A percentile compares a stretch with the other conserved stretches of the same genome.
Conservation (phyloP, 1,284 basidiomycete genomes). For the Ganoderma sinense region DNA sequence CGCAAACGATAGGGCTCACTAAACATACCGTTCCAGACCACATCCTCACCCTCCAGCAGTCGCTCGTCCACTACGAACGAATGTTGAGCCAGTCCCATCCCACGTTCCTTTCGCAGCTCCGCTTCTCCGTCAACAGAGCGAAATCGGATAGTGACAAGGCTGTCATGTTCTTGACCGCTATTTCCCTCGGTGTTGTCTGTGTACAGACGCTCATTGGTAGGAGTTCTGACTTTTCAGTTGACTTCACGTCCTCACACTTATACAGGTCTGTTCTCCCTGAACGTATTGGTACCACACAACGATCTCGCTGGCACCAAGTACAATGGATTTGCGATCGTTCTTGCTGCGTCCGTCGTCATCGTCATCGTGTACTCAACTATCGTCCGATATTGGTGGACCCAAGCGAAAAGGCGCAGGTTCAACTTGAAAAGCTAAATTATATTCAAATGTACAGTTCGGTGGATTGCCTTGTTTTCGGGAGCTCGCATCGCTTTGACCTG, state of each 20-base stretch:
- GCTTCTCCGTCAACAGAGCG: constrained; percentile 65
- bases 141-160: constrained; percentile 73
- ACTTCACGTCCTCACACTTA: neutral
- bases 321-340: constrained; percentile 57
- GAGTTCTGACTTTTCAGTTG: constrained; percentile 25
- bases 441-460: neutral
- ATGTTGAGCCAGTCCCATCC: constrained; percentile 90
- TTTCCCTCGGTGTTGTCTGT: constrained; percentile 77
- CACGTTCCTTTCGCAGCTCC: constrained; percentile 83
- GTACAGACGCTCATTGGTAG: constrained; percentile 72
- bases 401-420: constrained; percentile 48
- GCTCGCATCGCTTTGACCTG: neutral
- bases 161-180: constrained; percentile 70
- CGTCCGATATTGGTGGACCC: constrained; percentile 67
- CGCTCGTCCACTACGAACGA: constrained; percentile 89
- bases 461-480: neutral
- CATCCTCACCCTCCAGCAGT: constrained; percentile 87
- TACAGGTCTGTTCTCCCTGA: constrained; percentile 66
- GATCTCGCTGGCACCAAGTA: constrained; percentile 31
- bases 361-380: constrained; percentile 48
- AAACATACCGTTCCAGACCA: constrained; percentile 68
- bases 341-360: constrained; percentile 51
- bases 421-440: neutral
- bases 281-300: constrained; percentile 37
- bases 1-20: neutral